Base-by-base conservation (phyloP, 306 rosid genomes). In the Castanopsis chinensis region DNA sequence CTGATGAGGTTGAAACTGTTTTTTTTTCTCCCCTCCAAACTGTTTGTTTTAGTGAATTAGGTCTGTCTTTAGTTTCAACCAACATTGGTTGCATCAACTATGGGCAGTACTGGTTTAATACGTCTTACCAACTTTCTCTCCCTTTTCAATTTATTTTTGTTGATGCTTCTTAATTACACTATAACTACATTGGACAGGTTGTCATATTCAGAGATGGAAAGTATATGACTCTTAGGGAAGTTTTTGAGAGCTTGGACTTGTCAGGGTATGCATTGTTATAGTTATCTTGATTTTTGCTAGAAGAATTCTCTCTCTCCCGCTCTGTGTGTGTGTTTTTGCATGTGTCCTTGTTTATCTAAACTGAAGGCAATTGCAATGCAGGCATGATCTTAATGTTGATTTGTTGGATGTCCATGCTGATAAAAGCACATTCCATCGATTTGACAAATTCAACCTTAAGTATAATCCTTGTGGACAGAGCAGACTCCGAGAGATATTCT, bases 381-480 rank as follows among this genome's bases (percentile, higher is more conserved):
- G 90, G 74, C 3, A 93, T 86, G 97, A 93, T 81, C 80, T 93
- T 79, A 93, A 91, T 89, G 98, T 91, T 69, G 98, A 93, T 85
- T 86, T 93, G 70, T 82, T 93, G 86, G 98, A 93, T 76, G 97
- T 91, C 61, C 98, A 93, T 90, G 98, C 98, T 49, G 98, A 93
- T 84, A 93, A 93, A 87, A 93, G 91, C 79, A 93, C 98, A 63
- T 93, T 93, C 72, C 98, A 93, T 82, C 92, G 98, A 77, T 93
- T 93, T 86, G 98, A 93, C 88, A 93, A 93, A 70, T 93, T 93
- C 92, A 93, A 93, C 88, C 87, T 93, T 4, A 93, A 93, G 90
- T 93, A 93, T 84, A 93, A 93, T 86, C 98, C 98, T 53, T 93
- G 97, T 84, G 98, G 98, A 72, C 98, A 93, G 86, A 93, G 98